Conservation (phyloP, 768 basidiomycete genomes). For the Agrocybe pediades region DNA sequence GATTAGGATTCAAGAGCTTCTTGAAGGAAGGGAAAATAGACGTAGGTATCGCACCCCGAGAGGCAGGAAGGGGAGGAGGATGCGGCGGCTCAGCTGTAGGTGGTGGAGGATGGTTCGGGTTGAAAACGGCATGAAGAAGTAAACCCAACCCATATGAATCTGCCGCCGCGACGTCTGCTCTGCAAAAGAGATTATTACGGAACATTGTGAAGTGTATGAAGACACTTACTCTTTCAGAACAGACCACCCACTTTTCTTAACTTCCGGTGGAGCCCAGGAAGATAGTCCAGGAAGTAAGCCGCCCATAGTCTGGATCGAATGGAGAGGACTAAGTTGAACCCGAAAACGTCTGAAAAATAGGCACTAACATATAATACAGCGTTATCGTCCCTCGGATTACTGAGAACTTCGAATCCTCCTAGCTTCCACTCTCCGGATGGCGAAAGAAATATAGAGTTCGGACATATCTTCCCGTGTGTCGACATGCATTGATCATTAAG, state of each 20-base stretch:
- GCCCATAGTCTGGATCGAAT: slow-evolving; percentile 48
- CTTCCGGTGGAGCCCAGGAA: slow-evolving; percentile 76
- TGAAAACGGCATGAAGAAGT: slow-evolving; percentile 85
- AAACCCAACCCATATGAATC: slow-evolving; percentile 92
- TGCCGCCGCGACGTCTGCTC: slow-evolving; percentile 57
- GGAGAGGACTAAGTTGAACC: neutral
- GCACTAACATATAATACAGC: slow-evolving; percentile 77
- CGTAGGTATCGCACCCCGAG: slow-evolving; percentile 75
- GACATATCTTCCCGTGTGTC: slow-evolving; percentile 79
- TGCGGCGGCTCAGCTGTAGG: slow-evolving; percentile 72
- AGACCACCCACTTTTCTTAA: slow-evolving; percentile 86
- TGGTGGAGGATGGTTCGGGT: slow-evolving; percentile 74
- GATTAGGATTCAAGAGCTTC: slow-evolving; percentile 87
- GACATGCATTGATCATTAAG: slow-evolving; percentile 82
- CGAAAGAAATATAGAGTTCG: slow-evolving; percentile 85
- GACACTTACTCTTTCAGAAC: slow-evolving; percentile 72
- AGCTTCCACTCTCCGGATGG: slow-evolving; percentile 96
- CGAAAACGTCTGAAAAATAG: neutral
- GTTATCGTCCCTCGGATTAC: slow-evolving; percentile 76
- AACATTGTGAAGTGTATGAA: neutral
- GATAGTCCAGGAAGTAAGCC: slow-evolving; percentile 63
- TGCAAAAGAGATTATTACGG: slow-evolving; percentile 20
- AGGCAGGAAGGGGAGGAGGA: slow-evolving; percentile 74
- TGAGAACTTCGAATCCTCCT: slow-evolving; percentile 91
- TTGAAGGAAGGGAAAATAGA: slow-evolving; percentile 81